Evolutionary conservation across 257 asterid species (phyloP).

Genomic region (Jacaranda mimosifolia): DNA sequence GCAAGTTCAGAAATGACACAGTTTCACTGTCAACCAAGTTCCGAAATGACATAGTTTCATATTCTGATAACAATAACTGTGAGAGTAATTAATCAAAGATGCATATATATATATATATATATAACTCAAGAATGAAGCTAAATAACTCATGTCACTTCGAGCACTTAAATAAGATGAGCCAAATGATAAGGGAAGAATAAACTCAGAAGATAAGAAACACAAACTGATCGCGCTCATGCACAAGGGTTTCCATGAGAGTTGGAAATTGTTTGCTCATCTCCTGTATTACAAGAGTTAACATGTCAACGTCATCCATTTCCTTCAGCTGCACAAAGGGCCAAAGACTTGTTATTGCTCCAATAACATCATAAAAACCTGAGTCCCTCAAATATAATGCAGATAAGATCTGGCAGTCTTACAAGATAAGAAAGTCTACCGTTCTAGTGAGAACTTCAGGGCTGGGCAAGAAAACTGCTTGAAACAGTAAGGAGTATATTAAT

Average conservation of each 20-base stretch:
- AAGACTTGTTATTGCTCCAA: slow-evolving; percentile 14
- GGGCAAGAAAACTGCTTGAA: slow-evolving; percentile 91
- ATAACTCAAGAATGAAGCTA: neutral
- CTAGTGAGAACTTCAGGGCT: slow-evolving; percentile 66
- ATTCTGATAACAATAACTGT: neutral
- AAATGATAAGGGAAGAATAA: slow-evolving; percentile 7
- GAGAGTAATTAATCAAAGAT: neutral
- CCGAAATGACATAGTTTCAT: neutral
- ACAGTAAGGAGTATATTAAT: slow-evolving; percentile 67
- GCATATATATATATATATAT: neutral
- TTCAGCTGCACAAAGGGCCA: slow-evolving; percentile 75
- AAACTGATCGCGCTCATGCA: slow-evolving; percentile 93
- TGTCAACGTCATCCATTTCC: slow-evolving; percentile 94
- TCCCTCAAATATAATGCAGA: slow-evolving; percentile 21
- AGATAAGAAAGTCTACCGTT: slow-evolving; percentile 56
- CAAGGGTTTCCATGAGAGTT: slow-evolving; percentile 93
- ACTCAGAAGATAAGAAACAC: slow-evolving; percentile 32
- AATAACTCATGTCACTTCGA: neutral
- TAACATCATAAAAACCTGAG: slow-evolving; percentile 9
- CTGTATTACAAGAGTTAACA: slow-evolving; percentile 90
- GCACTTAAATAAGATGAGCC: slow-evolving; percentile 17
- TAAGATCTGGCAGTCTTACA: slow-evolving; percentile 12
- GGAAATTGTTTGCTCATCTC: slow-evolving; percentile 95
- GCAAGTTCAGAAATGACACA: neutral
- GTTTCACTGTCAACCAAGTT: neutral